Evolutionary conservation across 345 rosid genomes (phyloP), one percentile per base, ranked within the genome.

Genomic region (Atalantia buxifolia): DNA sequence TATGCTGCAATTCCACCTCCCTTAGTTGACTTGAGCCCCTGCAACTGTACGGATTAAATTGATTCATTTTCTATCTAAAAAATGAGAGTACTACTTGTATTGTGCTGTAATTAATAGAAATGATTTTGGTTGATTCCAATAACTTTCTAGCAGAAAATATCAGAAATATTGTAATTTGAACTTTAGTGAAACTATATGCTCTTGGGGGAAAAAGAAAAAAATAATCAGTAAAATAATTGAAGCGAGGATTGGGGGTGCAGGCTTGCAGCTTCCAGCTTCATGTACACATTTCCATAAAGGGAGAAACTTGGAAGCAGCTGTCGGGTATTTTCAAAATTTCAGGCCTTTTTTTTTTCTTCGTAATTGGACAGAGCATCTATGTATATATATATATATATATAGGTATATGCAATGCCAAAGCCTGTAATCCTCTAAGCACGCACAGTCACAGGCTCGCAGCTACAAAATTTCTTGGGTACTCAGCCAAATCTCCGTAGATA

Each of bases 281-380:
- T 40, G 10, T 80, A 75, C 83, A 80, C 79, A 76, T 76, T 74
- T 79, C 53, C 16, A 75, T 60, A 68, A 79, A 71, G 74, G 2
- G 22, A 57, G 25, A 24, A 55, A 66, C 24, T 8, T 61, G n/a
- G 69, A 61, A 38, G 33, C 2, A 9, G 74, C 74, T 33, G 50
- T 40, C 71, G 66, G 74, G 75, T 24, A 50, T 62, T 72, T 53
- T 53, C 21, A 18, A 53, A 18, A 4, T 50, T 60, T 77, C 57
- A 36, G 63, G 38, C 10, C 67, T 18, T 62, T 63, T 71, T 71
- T 70, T 77, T 74, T 28, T 1, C 28, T 31, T 31, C 5, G n/a
- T n/a, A 36, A 36, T 66, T 48, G 66, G 48, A 73, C 35, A 42
- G 83, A 56, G 78, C 64, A 31, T n/a, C n/a, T n/a, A n/a, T n/a